phyloP scores from a whole-genome alignment of 1,139 yeast genomes.

The Yamadazyma pseudoaaseri region DNA sequence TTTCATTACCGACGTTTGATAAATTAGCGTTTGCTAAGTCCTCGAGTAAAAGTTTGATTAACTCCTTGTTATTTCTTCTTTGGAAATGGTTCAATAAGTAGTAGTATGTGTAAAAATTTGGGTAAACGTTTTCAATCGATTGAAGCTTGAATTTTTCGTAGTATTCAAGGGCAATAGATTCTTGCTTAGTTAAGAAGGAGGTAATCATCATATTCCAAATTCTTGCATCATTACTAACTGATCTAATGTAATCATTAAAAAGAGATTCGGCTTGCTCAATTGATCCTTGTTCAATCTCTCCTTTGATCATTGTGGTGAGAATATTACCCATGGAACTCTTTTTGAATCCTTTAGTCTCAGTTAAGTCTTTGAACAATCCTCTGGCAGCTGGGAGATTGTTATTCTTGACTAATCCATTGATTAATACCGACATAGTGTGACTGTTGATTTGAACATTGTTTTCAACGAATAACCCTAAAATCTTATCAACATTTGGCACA shows the following conservation, averaged over 20 bases:
- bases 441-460: slow-evolving; percentile 47
- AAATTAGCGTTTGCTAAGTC: slow-evolving; percentile 27
- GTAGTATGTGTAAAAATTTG: slow-evolving; percentile 59
- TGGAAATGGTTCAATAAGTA: slow-evolving; percentile 49
- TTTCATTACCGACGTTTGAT: slow-evolving; percentile 35
- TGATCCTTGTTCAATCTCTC: slow-evolving; percentile 54
- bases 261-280: slow-evolving; percentile 45
- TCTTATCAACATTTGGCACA: slow-evolving; percentile 38
- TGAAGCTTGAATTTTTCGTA: slow-evolving; percentile 29
- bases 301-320: slow-evolving; percentile 57
- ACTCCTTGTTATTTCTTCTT: slow-evolving; percentile 28
- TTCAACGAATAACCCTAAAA: slow-evolving; percentile 43
- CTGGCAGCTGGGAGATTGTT: slow-evolving; percentile 56
- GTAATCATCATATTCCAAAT: slow-evolving; percentile 63
- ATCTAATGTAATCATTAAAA: slow-evolving; percentile 43
- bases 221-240: slow-evolving; percentile 33
- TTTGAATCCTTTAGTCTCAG: slow-evolving; percentile 26
- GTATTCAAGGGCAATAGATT: slow-evolving; percentile 39
- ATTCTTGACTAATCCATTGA: slow-evolving; percentile 55
- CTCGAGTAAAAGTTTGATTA: slow-evolving; percentile 36
- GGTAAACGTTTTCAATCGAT: slow-evolving; percentile 22
- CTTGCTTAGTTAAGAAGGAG: slow-evolving; percentile 40
- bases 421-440: slow-evolving; percentile 51
- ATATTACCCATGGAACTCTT: slow-evolving; percentile 37
- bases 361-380: slow-evolving; percentile 34